Evolutionary conservation across 768 basidiomycete genomes (phyloP).

Genomic region (Amanita brunnescens): DNA sequence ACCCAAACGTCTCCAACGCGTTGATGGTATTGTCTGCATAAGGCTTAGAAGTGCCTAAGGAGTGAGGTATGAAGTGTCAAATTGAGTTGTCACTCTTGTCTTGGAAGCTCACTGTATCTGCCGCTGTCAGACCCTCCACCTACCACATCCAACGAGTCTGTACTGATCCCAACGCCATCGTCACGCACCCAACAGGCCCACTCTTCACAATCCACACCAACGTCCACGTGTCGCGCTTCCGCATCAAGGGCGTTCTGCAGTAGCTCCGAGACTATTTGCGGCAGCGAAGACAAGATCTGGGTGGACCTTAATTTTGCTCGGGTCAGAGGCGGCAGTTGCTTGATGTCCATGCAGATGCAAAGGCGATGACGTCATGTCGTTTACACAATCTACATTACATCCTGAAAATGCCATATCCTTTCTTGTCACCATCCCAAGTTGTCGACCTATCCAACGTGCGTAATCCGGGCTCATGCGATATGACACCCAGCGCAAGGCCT

Average conservation of each 20-base stretch:
- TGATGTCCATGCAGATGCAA: constrained; percentile 16
- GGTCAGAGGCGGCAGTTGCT: constrained; percentile 51
- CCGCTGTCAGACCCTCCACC: constrained; percentile 41
- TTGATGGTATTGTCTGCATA: constrained; percentile 43
- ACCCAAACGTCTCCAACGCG: constrained; percentile 67
- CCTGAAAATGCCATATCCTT: constrained; percentile 84
- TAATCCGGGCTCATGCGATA: constrained; percentile 33
- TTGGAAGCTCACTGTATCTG: constrained; percentile 56
- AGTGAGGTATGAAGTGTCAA: not conserved
- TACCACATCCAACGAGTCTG: constrained; percentile 47
- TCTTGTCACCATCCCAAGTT: constrained; percentile 65
- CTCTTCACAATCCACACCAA: constrained; percentile 64
- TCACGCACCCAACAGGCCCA: constrained; percentile 86
- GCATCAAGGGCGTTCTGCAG: constrained; percentile 90
- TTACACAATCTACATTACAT: constrained; percentile 42
- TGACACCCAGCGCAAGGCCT: constrained; percentile 81
- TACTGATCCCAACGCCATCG: constrained; percentile 70
- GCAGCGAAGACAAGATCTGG: constrained; percentile 74
- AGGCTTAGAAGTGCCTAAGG: constrained; percentile 65
- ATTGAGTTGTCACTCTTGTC: not conserved
- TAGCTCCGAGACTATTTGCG: constrained; percentile 76
- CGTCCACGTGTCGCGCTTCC: constrained; percentile 53
- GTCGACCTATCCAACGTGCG: constrained; percentile 21
- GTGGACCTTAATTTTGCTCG: constrained; percentile 71
- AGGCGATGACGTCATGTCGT: constrained; percentile 6